Conservation (phyloP, 108 stramenopile genomes). For the Skeletonema costatum region DNA sequence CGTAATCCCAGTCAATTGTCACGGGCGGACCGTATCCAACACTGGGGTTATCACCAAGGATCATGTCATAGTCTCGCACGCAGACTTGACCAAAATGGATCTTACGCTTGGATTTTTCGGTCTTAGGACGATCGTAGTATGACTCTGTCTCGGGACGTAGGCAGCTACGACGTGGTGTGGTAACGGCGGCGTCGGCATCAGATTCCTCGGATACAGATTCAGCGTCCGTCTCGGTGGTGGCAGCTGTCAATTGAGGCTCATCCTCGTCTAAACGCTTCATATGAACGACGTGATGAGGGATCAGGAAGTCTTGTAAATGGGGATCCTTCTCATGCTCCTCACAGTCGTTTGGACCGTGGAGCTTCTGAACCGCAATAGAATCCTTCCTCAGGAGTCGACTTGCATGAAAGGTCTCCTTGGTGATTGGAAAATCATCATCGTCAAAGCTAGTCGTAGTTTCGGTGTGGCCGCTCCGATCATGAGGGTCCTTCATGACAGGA, state of each 20-base stretch:
- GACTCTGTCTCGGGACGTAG: constrained; percentile 4
- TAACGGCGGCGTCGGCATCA: background rate
- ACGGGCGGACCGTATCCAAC: constrained; percentile 66
- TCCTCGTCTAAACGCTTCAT: background rate
- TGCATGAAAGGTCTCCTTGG: background rate
- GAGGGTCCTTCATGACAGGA: background rate
- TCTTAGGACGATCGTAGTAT: constrained; percentile 10
- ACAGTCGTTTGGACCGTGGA: constrained; percentile 2
- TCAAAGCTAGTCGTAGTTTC: background rate
- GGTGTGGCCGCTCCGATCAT: background rate
- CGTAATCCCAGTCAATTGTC: constrained; percentile 67
- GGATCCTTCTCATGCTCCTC: constrained; percentile 17
- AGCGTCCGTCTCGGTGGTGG: background rate
- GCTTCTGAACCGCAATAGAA: background rate
- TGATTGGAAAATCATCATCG: background rate
- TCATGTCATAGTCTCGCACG: constrained; percentile 59
- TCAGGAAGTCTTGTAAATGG: constrained; percentile 18
- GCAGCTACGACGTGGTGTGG: background rate
- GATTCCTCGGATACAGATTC: background rate
- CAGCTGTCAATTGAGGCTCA: background rate
- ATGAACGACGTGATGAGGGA: constrained; percentile 8
- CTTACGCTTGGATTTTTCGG: constrained; percentile 7
- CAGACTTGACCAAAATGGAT: constrained; percentile 23
- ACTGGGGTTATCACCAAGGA: constrained; percentile 67
- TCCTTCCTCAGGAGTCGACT: background rate